Conservation (phyloP, 2,329 filamentous ascomycete genomes). For the Neurospora sp. region DNA sequence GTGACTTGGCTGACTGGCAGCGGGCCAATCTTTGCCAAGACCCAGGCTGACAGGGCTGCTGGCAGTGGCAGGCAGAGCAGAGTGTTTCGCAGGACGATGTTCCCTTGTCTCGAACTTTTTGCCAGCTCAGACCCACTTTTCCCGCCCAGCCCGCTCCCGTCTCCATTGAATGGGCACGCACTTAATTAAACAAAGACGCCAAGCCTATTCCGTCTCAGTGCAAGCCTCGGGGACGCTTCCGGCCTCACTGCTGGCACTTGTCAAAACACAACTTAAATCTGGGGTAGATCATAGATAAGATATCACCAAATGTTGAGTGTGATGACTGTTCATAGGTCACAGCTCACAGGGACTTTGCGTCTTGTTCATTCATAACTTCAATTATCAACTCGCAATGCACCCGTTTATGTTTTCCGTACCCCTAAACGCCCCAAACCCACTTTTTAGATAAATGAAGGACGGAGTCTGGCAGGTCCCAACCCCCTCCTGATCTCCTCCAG, state of each 20-base stretch:
- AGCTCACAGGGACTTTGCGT: not conserved
- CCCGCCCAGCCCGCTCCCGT: not conserved
- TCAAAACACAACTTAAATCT: not conserved
- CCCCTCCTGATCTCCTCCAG: constrained; percentile 79
- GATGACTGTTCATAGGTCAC: not conserved
- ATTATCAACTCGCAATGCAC: not conserved
- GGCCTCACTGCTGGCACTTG: not conserved
- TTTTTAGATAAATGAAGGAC: constrained; percentile 3
- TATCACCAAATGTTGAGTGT: not conserved
- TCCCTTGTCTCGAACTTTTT: not conserved
- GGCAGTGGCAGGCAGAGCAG: not conserved
- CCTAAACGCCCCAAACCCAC: not conserved
- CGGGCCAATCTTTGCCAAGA: not conserved
- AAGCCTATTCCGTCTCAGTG: not conserved
- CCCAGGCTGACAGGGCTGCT: not conserved
- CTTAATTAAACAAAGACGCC: not conserved
- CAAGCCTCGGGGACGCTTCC: not conserved
- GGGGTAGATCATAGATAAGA: not conserved
- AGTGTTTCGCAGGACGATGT: not conserved
- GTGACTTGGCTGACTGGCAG: not conserved
- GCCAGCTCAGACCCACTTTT: not conserved
- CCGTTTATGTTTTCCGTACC: not conserved
- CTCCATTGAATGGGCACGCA: not conserved
- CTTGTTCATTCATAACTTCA: not conserved
- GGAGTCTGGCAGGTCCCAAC: constrained; percentile 64